Evolutionary conservation across 352 stramenopile genomes (phyloP).

Genomic region (Phytophthora sp.): DNA sequence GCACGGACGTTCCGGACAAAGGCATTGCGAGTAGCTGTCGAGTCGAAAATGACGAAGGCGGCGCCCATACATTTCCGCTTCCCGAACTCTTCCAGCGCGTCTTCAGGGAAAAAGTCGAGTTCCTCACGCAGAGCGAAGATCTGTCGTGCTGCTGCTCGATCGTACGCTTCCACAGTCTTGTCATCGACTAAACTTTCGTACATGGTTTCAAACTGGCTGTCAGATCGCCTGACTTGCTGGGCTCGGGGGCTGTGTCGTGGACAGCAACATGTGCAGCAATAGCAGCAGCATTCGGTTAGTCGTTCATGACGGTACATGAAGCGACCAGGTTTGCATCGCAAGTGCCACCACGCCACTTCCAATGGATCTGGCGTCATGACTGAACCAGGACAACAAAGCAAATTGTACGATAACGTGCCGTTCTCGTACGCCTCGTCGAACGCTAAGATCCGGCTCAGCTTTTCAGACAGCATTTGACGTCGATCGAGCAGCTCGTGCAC

Average conservation of each 20-base stretch:
- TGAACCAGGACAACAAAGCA: constrained; percentile 73
- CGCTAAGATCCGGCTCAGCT: constrained; percentile 61
- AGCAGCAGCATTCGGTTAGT: constrained; percentile 44
- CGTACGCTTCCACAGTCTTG: constrained; percentile 26
- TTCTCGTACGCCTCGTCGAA: constrained; percentile 63
- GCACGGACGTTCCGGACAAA: constrained; percentile 61
- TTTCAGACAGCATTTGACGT: constrained; percentile 47
- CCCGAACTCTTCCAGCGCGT: constrained; percentile 65
- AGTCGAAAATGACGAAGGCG: constrained; percentile 81
- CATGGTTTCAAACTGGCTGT: constrained; percentile 32
- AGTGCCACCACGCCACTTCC: constrained; percentile 50
- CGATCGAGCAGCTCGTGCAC: constrained; percentile 67
- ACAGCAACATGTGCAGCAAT: constrained; percentile 53
- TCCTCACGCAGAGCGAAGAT: constrained; percentile 59
- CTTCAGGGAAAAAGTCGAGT: constrained; percentile 76
- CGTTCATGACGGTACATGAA: constrained; percentile 54
- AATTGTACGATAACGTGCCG: constrained; percentile 63
- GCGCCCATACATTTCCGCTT: constrained; percentile 64
- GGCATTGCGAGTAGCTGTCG: constrained; percentile 55
- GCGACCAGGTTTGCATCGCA: constrained; percentile 64
- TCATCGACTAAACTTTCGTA: constrained; percentile 42
- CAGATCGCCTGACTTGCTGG: constrained; percentile 20
- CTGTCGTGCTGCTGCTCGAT: constrained; percentile 22
- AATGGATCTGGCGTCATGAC: constrained; percentile 51
- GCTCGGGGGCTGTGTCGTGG: constrained; percentile 34